Base-by-base conservation (phyloP, 1,284 basidiomycete species). In the Boletus mariae region DNA sequence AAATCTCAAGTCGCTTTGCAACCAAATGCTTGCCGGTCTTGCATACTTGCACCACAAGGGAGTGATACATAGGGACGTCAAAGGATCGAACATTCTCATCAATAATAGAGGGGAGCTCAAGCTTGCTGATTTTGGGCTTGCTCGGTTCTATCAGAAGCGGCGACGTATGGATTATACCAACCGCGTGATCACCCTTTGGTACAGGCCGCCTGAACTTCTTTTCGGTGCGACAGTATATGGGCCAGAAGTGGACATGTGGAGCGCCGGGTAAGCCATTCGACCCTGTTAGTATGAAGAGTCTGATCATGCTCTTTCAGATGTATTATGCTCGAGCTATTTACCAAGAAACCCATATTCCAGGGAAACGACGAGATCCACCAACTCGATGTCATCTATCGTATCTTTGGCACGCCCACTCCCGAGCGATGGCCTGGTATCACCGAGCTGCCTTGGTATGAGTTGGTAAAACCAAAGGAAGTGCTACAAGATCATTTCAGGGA, bases 191-290 rank as follows among this genome's bases (percentile, higher is more conserved):
- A 99, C 97, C 12, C 81, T 98, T 44, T 99, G 98, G 98, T 99
- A 99, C 73, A 85, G 97, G 44, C 92, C 94, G 5, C 97, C 96
- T 4, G 98, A 99, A 70, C 77, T 99, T 45, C 74, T 99, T 38
- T 87, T 99, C 60, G 98, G 97, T 15, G 94, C 94, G 45, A 99
- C 97, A 2, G 85, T 94, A 20, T 99, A 99, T 72, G 96, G 95
- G 1, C 87, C 93, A 2, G 97, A 98, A 65, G 96, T 99, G n/a
- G 97, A 99, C 67, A 97, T 97, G 86, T 99, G 97, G 97, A 97
- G 94, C 67, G 97, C 96, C 11, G 97, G 97, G 92, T 95, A 71
- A 59, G 51, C 32, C 50, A 11, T 20, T 47, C 38, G 47, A 20
- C 38, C 12, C 49, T 26, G 41, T 5, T 47, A 25, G 32, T 9